Conservation (phyloP, 306 rosid species). For the Dalbergia oliveri region DNA sequence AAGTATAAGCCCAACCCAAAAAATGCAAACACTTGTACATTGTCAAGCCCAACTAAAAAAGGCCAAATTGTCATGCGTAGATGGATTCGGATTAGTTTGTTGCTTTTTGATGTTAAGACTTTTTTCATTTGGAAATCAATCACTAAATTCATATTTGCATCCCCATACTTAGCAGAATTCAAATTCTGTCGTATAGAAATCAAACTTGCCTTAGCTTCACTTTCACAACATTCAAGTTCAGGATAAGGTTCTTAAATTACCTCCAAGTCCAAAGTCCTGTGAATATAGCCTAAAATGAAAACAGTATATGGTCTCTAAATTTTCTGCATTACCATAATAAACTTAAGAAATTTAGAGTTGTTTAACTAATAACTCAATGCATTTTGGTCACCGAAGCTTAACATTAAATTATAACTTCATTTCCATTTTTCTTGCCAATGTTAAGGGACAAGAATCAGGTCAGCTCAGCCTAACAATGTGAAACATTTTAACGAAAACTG, state of each 20-base stretch:
- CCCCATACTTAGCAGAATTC: background rate
- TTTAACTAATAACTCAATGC: background rate
- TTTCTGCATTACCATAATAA: too few species aligned
- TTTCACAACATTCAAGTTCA: background rate
- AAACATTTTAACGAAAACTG: background rate
- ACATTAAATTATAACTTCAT: background rate
- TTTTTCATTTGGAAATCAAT: background rate
- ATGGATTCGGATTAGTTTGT: too few species aligned
- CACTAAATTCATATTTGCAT: background rate
- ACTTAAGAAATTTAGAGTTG: too few species aligned
- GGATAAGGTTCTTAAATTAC: slow-evolving; percentile 1
- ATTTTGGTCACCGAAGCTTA: background rate
- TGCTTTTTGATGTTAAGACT: background rate
- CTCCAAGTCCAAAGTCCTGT: too few species aligned
- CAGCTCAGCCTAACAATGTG: background rate
- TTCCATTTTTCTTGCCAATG: background rate
- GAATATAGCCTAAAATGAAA: too few species aligned
- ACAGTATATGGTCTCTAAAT: background rate
- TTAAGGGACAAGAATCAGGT: background rate
- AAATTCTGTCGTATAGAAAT: background rate
- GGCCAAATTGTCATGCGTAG: too few species aligned
- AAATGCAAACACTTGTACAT: too few species aligned
- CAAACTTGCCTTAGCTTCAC: background rate
- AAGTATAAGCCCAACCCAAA: too few species aligned
- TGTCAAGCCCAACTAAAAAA: too few species aligned